Evolutionary conservation across 1,284 basidiomycete genomes (phyloP).

Genomic region (Apiotrichum mycotoxinovorans): DNA sequence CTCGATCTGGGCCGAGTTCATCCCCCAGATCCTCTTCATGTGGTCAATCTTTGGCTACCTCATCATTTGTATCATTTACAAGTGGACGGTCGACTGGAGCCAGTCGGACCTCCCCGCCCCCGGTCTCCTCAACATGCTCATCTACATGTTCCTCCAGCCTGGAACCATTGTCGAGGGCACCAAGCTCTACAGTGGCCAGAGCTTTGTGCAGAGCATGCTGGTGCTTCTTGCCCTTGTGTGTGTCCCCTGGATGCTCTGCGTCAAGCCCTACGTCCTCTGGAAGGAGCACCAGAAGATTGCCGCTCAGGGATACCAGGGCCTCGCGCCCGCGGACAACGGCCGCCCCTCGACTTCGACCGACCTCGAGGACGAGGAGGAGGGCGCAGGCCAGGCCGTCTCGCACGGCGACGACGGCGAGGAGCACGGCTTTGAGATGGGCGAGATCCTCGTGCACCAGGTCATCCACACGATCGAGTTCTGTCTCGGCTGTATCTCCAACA

Average conservation of each 20-base stretch:
- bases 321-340: constrained; percentile 54
- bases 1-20: constrained; percentile 89
- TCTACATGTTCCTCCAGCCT: constrained; percentile 87
- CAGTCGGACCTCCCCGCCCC: constrained; percentile 69
- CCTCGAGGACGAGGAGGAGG: constrained; percentile 79
- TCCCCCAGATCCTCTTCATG: constrained; percentile 96
- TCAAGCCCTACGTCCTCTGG: constrained; percentile 91
- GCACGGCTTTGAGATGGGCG: constrained; percentile 70
- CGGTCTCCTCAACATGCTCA: constrained; percentile 90
- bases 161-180: constrained; percentile 67
- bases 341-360: constrained; percentile 33
- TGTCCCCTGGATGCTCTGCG: constrained; percentile 90
- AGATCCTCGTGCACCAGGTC: constrained; percentile 92
- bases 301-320: constrained; percentile 72
- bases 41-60: constrained; percentile 98
- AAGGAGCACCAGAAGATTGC: constrained; percentile 84
- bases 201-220: constrained; percentile 75
- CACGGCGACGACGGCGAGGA: constrained; percentile 58
- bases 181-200: constrained; percentile 83
- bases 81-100: constrained; percentile 93
- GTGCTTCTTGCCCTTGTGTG: constrained; percentile 79
- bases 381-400: constrained; percentile 67
- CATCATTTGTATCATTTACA: constrained; percentile 91
- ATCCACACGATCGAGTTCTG: constrained; percentile 99
- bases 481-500: constrained; percentile 97